These are phyloP conservation scores for Oryza glumipatula DNA, from an alignment of 176 grass and related monocot species.

Conservation along the genomic window DNA sequence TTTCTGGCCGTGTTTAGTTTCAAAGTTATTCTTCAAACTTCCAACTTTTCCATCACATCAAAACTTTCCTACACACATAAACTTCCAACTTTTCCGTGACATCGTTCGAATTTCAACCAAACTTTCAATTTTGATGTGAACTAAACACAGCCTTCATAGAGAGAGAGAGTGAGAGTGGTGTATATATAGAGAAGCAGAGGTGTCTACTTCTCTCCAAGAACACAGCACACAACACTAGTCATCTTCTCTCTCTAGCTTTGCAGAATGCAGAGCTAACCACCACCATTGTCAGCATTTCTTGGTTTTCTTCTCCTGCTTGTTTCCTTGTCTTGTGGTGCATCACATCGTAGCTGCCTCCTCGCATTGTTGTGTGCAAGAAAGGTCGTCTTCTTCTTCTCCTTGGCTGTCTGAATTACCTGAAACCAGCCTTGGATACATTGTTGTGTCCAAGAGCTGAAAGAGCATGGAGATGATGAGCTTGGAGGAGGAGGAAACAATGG, in stretches of 20 bases:
- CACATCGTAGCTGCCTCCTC: not conserved
- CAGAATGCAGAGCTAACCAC: conserved; percentile 36
- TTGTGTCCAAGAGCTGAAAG: not conserved
- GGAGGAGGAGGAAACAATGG: conserved; percentile 45
- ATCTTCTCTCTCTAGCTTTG: not conserved
- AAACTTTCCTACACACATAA: too few relatives aligned
- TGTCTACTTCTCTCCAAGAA: conserved; percentile 18
- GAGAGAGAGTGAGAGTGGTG: not conserved
- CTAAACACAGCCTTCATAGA: not conserved
- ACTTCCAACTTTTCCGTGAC: too few relatives aligned
- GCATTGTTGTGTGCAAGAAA: conserved; percentile 25
- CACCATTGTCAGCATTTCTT: conserved; percentile 35
- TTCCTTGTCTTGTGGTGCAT: conserved; percentile 35
- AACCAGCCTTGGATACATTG: not conserved
- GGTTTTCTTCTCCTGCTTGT: conserved; percentile 14
- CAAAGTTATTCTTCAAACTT: too few relatives aligned
- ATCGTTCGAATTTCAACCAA: too few relatives aligned
- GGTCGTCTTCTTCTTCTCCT: not conserved
- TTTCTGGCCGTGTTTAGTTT: not conserved
- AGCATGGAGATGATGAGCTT: conserved; percentile 29
- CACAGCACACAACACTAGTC: not conserved
- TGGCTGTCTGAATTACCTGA: too few relatives aligned
- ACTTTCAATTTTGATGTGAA: too few relatives aligned
- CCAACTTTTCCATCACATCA: too few relatives aligned
- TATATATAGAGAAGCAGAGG: conserved; percentile 16